Percentiles rank a stretch among this genome's conserved stretches.
Evolutionary conservation across 1,284 basidiomycete species (phyloP).

Genomic region (Ustilago hordei): DNA sequence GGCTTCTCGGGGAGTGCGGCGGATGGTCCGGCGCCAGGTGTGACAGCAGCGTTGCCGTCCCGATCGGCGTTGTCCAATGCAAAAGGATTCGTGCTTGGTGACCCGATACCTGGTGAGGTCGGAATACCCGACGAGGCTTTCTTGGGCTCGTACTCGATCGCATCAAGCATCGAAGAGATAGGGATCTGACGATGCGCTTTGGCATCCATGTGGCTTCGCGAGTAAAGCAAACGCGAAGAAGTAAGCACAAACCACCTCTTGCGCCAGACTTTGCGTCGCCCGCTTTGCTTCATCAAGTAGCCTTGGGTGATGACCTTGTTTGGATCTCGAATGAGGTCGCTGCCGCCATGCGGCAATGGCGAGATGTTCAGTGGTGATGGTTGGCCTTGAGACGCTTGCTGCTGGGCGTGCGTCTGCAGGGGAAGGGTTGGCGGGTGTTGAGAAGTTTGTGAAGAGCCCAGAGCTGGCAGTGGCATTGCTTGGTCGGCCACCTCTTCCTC

Average conservation of each 20-base stretch:
- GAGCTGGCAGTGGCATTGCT: conserved; percentile 61
- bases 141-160: conserved; percentile 79
- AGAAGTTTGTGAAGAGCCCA: conserved; percentile 26
- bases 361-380: conserved; percentile 20
- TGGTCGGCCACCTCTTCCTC: conserved; percentile 62
- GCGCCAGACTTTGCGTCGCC: conserved; percentile 91
- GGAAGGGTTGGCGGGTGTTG: conserved; percentile 8
- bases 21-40: conserved; percentile 12
- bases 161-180: conserved; percentile 87
- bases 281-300: conserved; percentile 96
- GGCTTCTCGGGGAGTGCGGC: conserved; percentile 24
- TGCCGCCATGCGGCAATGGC: conserved; percentile 15
- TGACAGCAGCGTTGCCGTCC: conserved; percentile 16
- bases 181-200: conserved; percentile 88
- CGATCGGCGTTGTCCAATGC: conserved; percentile 23
- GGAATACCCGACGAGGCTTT: conserved; percentile 52
- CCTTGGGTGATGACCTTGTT: conserved; percentile 73
- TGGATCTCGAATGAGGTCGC: conserved; percentile 54
- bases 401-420: conserved; percentile 16
- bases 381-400: conserved; percentile 18
- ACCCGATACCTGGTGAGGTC: conserved; percentile 42
- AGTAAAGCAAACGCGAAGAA: conserved; percentile 68
- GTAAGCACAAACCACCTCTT: conserved; percentile 75
- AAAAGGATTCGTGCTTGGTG: conserved; percentile 43
- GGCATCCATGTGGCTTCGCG: conserved; percentile 74